These are phyloP conservation scores for Sarocladiaceae sp. DNA, from an alignment of 2,329 filamentous ascomycete species.

Conservation along the genomic window DNA sequence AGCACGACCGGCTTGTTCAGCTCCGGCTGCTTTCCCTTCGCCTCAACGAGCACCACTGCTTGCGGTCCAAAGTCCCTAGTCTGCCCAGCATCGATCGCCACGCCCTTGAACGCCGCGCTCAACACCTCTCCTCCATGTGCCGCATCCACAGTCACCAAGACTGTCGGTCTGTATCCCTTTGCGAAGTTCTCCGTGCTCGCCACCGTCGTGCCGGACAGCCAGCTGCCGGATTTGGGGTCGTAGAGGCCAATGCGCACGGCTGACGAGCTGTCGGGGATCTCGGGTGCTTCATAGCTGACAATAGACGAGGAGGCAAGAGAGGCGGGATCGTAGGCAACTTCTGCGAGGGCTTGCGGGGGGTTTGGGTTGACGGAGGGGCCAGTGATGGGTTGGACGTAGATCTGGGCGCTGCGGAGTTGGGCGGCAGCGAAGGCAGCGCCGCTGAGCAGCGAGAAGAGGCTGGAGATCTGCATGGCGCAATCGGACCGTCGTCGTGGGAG, in stretches of 20 bases:
- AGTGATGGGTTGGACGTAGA: conserved; percentile 49
- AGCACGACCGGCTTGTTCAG: conserved; percentile 60
- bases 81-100: conserved; percentile 55
- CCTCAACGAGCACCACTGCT: conserved; percentile 42
- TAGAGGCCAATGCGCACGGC: conserved; percentile 54
- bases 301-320: conserved; percentile 38
- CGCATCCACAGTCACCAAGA: conserved; percentile 46
- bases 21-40: conserved; percentile 47
- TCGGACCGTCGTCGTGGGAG: background rate
- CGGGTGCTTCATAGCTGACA: conserved; percentile 50
- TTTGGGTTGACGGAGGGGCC: conserved; percentile 16
- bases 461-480: conserved; percentile 33
- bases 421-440: conserved; percentile 33
- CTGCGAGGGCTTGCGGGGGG: conserved; percentile 36
- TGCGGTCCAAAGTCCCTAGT: conserved; percentile 60
- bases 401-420: conserved; percentile 38
- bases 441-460: conserved; percentile 35
- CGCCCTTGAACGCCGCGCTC: conserved; percentile 48
- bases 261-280: conserved; percentile 36
- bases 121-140: conserved; percentile 37
- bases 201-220: conserved; percentile 51
- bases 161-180: conserved; percentile 54
- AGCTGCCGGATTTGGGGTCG: conserved; percentile 37
- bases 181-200: conserved; percentile 50
- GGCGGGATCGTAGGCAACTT: conserved; percentile 48